Evolutionary conservation across 768 basidiomycete species (phyloP).

Genomic region (Tulasnella sp.): DNA sequence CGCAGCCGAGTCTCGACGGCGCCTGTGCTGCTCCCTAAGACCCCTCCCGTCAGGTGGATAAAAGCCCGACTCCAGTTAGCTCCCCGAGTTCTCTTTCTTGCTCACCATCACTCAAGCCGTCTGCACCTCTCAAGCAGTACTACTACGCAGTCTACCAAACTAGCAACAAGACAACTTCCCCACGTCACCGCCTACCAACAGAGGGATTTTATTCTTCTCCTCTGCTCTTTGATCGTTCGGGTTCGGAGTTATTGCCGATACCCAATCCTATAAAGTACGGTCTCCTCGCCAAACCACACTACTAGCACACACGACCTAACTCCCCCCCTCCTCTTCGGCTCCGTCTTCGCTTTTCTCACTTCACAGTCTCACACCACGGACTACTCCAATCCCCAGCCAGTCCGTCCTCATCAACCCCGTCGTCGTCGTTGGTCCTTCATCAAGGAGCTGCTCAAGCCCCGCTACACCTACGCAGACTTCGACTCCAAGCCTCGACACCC

Average conservation of each 20-base stretch:
- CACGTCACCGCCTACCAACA: not conserved
- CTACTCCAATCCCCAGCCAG: not conserved
- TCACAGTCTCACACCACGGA: not conserved
- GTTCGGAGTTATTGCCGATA: not conserved
- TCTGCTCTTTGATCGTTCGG: not conserved
- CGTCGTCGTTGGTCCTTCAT: slow-evolving; percentile 12
- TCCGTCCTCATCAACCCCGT: not conserved
- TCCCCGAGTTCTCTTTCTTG: not conserved
- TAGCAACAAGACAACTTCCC: not conserved
- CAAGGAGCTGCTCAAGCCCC: slow-evolving; percentile 2
- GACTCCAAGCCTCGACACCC: not conserved
- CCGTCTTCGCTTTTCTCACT: not conserved
- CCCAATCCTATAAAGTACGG: not conserved
- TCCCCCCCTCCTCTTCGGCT: not conserved
- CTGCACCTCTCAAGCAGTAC: not conserved
- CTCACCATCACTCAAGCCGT: not conserved
- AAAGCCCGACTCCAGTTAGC: not conserved
- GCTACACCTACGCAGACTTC: slow-evolving; percentile 13
- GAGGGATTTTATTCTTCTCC: not conserved
- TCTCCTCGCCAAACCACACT: not conserved
- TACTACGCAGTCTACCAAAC: not conserved
- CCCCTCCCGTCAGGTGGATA: not conserved
- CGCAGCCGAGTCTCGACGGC: slow-evolving; percentile 5
- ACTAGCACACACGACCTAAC: not conserved
- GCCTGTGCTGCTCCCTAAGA: not conserved